These are phyloP conservation scores for Penicillium turbatum DNA, from an alignment of 495 filamentous ascomycete genomes.

Conservation along the genomic window DNA sequence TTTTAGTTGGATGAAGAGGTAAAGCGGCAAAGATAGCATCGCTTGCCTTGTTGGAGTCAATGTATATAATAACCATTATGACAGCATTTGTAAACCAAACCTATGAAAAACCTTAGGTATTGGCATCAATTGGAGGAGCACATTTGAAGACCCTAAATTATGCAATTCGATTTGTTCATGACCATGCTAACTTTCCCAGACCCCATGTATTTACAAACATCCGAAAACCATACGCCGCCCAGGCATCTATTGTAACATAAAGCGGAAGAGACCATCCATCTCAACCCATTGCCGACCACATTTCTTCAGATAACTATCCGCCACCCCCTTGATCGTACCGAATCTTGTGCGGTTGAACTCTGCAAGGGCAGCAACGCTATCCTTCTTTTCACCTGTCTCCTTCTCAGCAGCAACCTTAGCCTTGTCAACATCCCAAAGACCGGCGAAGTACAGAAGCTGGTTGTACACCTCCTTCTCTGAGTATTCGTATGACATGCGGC, in stretches of 20 bases:
- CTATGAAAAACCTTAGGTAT: no score
- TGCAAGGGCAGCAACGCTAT: constrained; percentile 64
- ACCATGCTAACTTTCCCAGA: constrained; percentile 7
- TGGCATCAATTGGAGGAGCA: background rate
- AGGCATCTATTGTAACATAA: constrained; percentile 47
- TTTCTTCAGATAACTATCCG: constrained; percentile 83
- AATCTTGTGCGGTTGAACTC: constrained; percentile 79
- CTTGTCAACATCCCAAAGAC: constrained; percentile 86
- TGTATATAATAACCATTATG: no score
- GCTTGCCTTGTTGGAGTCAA: no score
- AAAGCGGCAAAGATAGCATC: no score
- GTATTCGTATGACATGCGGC: constrained; percentile 83
- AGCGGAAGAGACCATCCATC: constrained; percentile 87
- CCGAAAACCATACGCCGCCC: constrained; percentile 15
- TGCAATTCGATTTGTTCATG: constrained; percentile 17
- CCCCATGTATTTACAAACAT: constrained; percentile 24
- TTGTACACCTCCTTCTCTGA: constrained; percentile 89
- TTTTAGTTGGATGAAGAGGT: background rate
- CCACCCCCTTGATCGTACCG: constrained; percentile 66
- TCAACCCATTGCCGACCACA: constrained; percentile 94
- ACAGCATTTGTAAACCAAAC: no score
- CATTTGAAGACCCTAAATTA: constrained; percentile 12
- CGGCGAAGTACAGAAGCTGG: constrained; percentile 83
- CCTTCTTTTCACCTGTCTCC: constrained; percentile 45
- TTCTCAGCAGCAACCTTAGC: constrained; percentile 52